Evolutionary conservation across 202 grass and related monocot species (phyloP).

Genomic region (Hordeum pubiflorum): DNA sequence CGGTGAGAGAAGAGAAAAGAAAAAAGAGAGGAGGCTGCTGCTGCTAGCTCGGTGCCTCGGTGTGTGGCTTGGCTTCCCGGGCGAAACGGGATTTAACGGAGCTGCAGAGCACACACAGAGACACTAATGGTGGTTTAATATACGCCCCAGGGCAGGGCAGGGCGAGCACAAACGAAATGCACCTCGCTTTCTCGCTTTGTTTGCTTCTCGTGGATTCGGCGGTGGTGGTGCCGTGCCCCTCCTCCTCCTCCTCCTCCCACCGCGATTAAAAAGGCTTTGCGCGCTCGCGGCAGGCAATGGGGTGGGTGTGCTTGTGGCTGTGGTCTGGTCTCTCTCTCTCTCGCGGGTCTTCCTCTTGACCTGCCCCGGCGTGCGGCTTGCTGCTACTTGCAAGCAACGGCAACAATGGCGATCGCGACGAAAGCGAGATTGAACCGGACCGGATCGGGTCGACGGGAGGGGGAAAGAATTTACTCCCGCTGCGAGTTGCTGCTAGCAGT

Average conservation of each 20-base stretch:
- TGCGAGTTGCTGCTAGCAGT: not conserved
- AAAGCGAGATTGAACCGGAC: not conserved
- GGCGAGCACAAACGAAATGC: not conserved
- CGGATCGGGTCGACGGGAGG: not conserved
- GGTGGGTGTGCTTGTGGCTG: not conserved
- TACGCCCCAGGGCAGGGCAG: not conserved
- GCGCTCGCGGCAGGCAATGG: not conserved
- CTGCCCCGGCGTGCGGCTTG: not conserved
- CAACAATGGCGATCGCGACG: not conserved
- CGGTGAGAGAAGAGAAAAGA: not conserved
- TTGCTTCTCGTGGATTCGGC: not conserved
- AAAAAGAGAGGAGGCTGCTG: not conserved
- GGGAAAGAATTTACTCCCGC: not conserved
- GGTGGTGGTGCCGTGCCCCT: not conserved
- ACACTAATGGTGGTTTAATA: not conserved
- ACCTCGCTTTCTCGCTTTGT: constrained; percentile 20
- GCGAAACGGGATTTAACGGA: not conserved
- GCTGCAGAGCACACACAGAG: not conserved
- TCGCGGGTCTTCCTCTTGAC: not conserved
- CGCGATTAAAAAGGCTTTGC: constrained; percentile 2
- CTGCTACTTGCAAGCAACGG: constrained; percentile 31
- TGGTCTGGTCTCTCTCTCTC: no score
- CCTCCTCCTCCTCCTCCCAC: not conserved
- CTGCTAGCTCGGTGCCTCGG: not conserved
- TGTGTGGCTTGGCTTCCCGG: constrained; percentile 12